These are phyloP conservation scores for Aspergillus oerlinghausenensis DNA, from an alignment of 2,329 filamentous ascomycete species.

Conservation along the genomic window DNA sequence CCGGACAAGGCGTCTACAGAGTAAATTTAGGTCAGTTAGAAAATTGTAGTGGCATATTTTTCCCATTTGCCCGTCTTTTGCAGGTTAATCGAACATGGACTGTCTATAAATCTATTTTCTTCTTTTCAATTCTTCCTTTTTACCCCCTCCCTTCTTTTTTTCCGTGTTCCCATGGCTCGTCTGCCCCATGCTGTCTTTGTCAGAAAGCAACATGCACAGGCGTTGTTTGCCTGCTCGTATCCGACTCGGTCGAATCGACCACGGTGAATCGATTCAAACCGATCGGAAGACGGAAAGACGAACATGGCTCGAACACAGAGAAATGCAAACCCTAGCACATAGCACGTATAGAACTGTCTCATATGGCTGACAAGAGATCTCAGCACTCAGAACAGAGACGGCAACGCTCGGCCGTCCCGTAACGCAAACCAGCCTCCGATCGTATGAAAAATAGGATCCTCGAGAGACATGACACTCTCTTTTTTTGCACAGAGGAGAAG, in stretches of 20 bases:
- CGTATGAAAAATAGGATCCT: constrained; percentile 9
- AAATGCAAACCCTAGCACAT: neutral
- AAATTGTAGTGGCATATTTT: neutral
- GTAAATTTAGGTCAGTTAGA: too few species aligned
- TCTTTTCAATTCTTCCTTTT: neutral
- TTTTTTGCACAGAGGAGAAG: neutral
- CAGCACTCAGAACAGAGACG: constrained; percentile 3
- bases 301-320: neutral
- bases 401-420: constrained; percentile 1
- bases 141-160: neutral
- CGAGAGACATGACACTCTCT: neutral
- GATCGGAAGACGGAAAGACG: constrained; percentile 6
- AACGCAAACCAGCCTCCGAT: constrained; percentile 10
- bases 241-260: neutral
- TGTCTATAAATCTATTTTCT: constrained; percentile 22
- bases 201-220: constrained; percentile 8
- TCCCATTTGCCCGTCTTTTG: constrained; percentile 9
- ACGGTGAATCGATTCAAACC: neutral
- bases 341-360: neutral
- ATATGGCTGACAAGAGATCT: constrained; percentile 9
- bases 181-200: too few species aligned
- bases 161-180: neutral
- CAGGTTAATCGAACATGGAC: constrained; percentile 5
- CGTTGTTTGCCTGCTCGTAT: constrained; percentile 3
- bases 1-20: too few species aligned